Percentiles rank a stretch among this genome's conserved stretches.
phyloP scores from a whole-genome alignment of 2,329 filamentous ascomycete genomes.

The Ophiostoma pallidulum region DNA sequence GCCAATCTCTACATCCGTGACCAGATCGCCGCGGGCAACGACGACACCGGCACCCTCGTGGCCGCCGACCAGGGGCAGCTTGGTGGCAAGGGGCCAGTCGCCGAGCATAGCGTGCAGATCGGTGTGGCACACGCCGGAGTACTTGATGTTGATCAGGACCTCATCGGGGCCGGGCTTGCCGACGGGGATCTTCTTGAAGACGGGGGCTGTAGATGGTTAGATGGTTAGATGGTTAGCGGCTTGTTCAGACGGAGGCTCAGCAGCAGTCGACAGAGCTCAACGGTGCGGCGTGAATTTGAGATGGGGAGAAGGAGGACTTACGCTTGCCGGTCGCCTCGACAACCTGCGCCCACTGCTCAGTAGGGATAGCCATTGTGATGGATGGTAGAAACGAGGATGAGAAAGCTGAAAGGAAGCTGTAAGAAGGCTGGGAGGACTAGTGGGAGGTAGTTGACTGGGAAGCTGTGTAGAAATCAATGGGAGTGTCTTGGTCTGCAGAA shows the following conservation, averaged over 20 bases:
- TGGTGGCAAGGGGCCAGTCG: constrained; percentile 21
- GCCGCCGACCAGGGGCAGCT: constrained; percentile 37
- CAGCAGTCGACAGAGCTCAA: constrained; percentile 4
- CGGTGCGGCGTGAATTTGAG: neutral
- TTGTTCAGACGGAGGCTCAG: too few species aligned
- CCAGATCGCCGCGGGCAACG: constrained; percentile 67
- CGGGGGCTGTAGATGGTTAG: constrained; percentile 36
- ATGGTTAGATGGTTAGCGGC: too few species aligned
- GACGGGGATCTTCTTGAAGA: constrained; percentile 67
- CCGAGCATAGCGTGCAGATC: constrained; percentile 23
- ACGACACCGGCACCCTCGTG: constrained; percentile 76
- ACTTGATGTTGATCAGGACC: constrained; percentile 25
- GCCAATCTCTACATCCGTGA: constrained; percentile 68
- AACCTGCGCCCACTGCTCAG: constrained; percentile 85
- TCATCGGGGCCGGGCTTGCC: constrained; percentile 41
- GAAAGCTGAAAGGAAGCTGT: neutral
- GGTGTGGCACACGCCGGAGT: constrained; percentile 25
- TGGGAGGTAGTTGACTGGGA: neutral
- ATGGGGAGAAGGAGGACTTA: constrained; percentile 28
- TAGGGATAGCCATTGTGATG: constrained; percentile 50
- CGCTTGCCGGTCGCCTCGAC: constrained; percentile 70
- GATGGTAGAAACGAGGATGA: constrained; percentile 4
- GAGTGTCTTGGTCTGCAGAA: constrained; percentile 2
- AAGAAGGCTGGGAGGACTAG: too few species aligned
- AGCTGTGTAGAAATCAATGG: neutral